These are phyloP conservation scores for Papiliotrema laurentii DNA, from an alignment of 1,284 basidiomycete species.

Conservation along the genomic window DNA sequence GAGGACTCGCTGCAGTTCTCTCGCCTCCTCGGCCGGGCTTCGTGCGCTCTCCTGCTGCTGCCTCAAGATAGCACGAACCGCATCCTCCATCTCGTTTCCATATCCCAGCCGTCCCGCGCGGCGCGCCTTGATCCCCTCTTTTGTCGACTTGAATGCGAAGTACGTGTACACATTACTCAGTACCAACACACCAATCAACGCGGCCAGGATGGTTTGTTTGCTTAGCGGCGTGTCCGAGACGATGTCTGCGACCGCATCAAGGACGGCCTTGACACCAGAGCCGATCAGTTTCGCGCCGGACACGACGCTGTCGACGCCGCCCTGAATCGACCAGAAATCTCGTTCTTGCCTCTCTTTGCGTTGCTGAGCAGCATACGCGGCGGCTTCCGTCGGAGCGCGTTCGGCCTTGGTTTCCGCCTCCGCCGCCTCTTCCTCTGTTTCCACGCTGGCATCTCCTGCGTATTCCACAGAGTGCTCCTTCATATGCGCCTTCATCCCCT, in stretches of 20 bases:
- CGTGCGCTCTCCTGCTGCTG: constrained; percentile 6
- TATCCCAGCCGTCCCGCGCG: constrained; percentile 9
- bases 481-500: constrained; percentile 81
- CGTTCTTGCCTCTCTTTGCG: constrained; percentile 29
- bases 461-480: constrained; percentile 84
- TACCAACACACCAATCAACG: constrained; percentile 66
- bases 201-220: constrained; percentile 57
- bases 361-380: constrained; percentile 39
- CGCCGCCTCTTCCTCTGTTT: constrained; percentile 14
- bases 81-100: constrained; percentile 27
- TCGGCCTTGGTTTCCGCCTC: constrained; percentile 2
- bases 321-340: constrained; percentile 64
- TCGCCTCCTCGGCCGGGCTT: constrained; percentile 23
- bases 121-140: constrained; percentile 13
- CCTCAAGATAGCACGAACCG: constrained; percentile 23
- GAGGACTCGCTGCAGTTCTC: constrained; percentile 26
- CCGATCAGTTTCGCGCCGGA: constrained; percentile 65
- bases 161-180: constrained; percentile 59
- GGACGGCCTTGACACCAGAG: constrained; percentile 59
- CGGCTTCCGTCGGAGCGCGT: constrained; percentile 21
- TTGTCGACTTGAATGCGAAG: constrained; percentile 18
- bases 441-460: constrained; percentile 51
- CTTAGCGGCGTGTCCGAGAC: constrained; percentile 54
- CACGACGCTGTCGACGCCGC: constrained; percentile 74
- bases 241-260: constrained; percentile 59